Evolutionary conservation across 2,329 filamentous ascomycete genomes (phyloP), one percentile per base, ranked within the genome.

Genomic region (Coccinonectria pachysandricola): DNA sequence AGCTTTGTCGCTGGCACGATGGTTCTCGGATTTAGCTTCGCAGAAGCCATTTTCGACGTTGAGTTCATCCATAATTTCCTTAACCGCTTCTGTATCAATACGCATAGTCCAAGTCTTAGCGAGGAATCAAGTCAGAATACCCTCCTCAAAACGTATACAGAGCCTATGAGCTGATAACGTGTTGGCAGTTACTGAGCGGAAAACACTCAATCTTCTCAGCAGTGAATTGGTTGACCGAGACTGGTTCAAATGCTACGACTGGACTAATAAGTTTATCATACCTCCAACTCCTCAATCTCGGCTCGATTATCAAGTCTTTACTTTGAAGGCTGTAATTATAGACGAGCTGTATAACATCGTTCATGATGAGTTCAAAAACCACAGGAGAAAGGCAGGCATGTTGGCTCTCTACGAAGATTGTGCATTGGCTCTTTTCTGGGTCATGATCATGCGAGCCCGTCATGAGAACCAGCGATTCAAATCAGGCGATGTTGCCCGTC

Each of bases 41-140:
- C 34, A 16, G 24, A 37, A 15, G 23, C 21, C 22, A 26, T 43
- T 3, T 44, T 43, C 13, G 41, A 44, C n/a, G 28, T 20, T 8
- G 27, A 33, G 15, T 37, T 30, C 10, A 37, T 42, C 7, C 24
- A 32, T n/a, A 37, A 40, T 21, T 43, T 43, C 32, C 31, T 44
- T 12, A 11, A 20, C 10, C 15, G 27, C 15, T 44, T 40, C 13
- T 16, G 35, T 8, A 22, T 12, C 16, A 32, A 28, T 14, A 32
- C 38, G 2, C 8, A 17, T 11, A 12, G 13, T 23, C 7, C 9
- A 12, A 8, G 19, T 11, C 7, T 14, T 5, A 13, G 10, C 21
- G 23, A 15, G 8, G 12, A 11, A 21, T n/a, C 6, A 11, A 21
- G 5, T 17, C 6, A 17, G 19, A 31, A 37, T 24, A 40, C 20